Conservation (phyloP, 768 basidiomycete genomes). For the Amanita molliuscula region DNA sequence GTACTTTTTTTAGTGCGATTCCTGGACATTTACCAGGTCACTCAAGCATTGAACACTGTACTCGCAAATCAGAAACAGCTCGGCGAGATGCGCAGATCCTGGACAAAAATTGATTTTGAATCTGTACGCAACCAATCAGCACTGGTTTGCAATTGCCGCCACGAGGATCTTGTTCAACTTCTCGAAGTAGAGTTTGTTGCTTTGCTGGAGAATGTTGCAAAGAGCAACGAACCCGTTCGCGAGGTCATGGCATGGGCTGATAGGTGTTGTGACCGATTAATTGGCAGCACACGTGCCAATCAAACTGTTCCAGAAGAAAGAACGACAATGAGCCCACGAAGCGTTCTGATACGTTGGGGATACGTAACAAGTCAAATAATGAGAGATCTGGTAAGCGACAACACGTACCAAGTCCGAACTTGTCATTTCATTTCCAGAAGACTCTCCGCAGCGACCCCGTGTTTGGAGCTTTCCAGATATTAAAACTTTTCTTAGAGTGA, state of each 20-base stretch:
- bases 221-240: constrained; percentile 71
- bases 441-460: constrained; percentile 89
- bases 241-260: constrained; percentile 91
- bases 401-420: constrained; percentile 3
- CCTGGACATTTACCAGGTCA: constrained; percentile 87
- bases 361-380: constrained; percentile 91
- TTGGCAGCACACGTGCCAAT: constrained; percentile 54
- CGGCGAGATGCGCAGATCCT: constrained; percentile 77
- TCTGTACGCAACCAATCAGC: constrained; percentile 90
- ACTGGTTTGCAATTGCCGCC: constrained; percentile 85
- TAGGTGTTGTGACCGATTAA: constrained; percentile 77
- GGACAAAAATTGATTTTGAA: constrained; percentile 85
- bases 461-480: constrained; percentile 86
- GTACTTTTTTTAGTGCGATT: constrained; percentile 55
- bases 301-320: constrained; percentile 56
- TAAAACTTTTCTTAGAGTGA: constrained; percentile 86
- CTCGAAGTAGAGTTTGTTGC: constrained; percentile 76
- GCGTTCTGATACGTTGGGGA: constrained; percentile 83
- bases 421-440: constrained; percentile 25
- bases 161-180: constrained; percentile 79
- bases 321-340: constrained; percentile 75
- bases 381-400: constrained; percentile 66
- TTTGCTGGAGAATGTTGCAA: constrained; percentile 61
- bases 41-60: constrained; percentile 82
- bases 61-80: constrained; percentile 81